phyloP scores from a whole-genome alignment of 305 asterid genomes.

The Plantago coronopus region DNA sequence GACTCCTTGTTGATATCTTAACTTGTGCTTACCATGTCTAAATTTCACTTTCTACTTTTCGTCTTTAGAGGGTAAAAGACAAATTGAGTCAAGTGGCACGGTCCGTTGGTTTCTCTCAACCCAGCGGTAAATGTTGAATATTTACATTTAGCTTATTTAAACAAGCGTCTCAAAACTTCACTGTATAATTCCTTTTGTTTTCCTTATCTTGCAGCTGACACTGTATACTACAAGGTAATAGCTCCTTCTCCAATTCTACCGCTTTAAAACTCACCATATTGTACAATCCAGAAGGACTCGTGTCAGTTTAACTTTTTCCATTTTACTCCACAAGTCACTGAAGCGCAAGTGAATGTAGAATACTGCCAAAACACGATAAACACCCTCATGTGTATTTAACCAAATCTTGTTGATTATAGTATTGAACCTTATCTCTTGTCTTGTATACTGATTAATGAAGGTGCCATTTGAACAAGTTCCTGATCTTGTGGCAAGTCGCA shows the following conservation, averaged over 20 bases:
- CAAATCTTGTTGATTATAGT: neutral
- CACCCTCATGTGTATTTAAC: neutral
- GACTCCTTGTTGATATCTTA: slow-evolving; percentile 8
- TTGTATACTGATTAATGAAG: slow-evolving; percentile 40
- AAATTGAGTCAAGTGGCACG: slow-evolving; percentile 76
- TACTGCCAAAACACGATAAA: neutral
- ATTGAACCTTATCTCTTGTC: slow-evolving; percentile 20
- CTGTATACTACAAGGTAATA: slow-evolving; percentile 75
- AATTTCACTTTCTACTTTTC: slow-evolving; percentile 14
- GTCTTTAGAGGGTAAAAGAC: slow-evolving; percentile 69
- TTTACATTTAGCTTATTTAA: slow-evolving; percentile 15
- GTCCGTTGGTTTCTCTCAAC: slow-evolving; percentile 41
- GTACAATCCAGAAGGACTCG: slow-evolving; percentile 1
- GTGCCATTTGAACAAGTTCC: slow-evolving; percentile 98
- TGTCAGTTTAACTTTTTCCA: neutral
- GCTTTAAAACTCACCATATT: slow-evolving; percentile 17
- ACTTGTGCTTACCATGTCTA: slow-evolving; percentile 5
- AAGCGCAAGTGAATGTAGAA: slow-evolving; percentile 20
- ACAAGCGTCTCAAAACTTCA: neutral
- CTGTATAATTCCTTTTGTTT: slow-evolving; percentile 16
- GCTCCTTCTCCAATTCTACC: slow-evolving; percentile 22
- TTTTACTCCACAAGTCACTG: neutral
- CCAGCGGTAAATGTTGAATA: slow-evolving; percentile 42
- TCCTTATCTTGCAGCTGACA: slow-evolving; percentile 54
- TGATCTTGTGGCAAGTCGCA: slow-evolving; percentile 77